Evolutionary conservation across 1,139 yeast genomes (phyloP), one percentile per base, ranked within the genome.

Genomic region (Yamadazyma pseudoaaseri): DNA sequence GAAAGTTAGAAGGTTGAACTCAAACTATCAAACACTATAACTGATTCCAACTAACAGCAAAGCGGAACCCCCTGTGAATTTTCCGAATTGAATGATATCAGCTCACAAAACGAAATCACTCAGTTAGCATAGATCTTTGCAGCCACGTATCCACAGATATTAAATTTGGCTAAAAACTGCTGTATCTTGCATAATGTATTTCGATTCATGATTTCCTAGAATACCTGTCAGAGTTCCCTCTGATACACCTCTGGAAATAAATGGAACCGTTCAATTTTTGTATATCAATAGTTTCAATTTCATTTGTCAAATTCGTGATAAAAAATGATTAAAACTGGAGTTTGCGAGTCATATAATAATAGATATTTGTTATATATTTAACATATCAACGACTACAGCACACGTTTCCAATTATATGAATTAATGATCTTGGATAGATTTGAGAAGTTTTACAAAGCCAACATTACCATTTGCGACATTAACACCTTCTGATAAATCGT

Each of bases 381-480:
- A 22, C 25, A 22, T 22, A 22, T n/a, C 6, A 7, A 7, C 7
- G 25, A 22, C 25, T 22, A 8, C 25, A 22, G 6, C 12, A 22
- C 25, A 22, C 13, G n/a, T 22, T 9, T 20, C 10, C 18, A 27
- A n/a, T 21, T 13, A 31, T 9, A 14, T 11, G 15, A 39, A 26
- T 38, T 69, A 89, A 66, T 89, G 96, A 52, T 95, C 95, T 57
- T 90, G 75, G 47, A 90, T 86, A 42, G 92, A 82, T 72, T 89
- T 90, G 52, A 90, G 96, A 61, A 92, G 90, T 59, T 89, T 94
- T 37, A 84, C 89, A 58, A 94, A 94, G 62, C 94, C 96, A 41
- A 94, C 95, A 52, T 86, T 86, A 37, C 97, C 97, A 44, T 92
- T 97, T 47, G 95, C 86, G 35, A 90, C 92, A 51, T 85, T 86